A percentile compares a stretch with the other conserved stretches of the same genome.
Conservation (phyloP, 768 basidiomycete species). For the Hemileccinum rubropunctum region DNA sequence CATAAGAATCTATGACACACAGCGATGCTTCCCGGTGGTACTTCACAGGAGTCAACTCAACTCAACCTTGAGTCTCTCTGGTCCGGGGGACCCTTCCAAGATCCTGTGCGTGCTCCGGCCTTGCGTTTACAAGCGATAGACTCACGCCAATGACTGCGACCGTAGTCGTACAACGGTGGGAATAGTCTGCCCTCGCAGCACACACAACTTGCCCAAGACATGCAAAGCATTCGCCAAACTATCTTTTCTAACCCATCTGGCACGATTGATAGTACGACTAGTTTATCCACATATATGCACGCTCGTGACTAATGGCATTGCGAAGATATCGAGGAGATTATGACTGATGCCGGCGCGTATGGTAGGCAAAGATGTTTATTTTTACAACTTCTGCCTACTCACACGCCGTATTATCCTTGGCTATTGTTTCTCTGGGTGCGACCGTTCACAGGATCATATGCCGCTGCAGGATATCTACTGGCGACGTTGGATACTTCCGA, state of each 20-base stretch:
- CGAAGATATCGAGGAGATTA: slow-evolving; percentile 53
- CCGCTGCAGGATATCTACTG: slow-evolving; percentile 60
- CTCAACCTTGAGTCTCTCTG: slow-evolving; percentile 77
- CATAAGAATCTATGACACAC: background rate
- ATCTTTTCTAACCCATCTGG: slow-evolving; percentile 61
- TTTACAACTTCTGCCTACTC: background rate
- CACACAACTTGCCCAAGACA: slow-evolving; percentile 41
- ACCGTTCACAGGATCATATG: slow-evolving; percentile 56
- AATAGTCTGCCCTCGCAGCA: slow-evolving; percentile 52
- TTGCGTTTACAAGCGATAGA: background rate
- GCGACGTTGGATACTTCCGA: slow-evolving; percentile 44
- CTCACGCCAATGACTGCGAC: background rate
- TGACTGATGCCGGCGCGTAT: slow-evolving; percentile 56
- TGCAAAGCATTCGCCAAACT: slow-evolving; percentile 51
- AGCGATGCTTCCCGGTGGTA: slow-evolving; percentile 70
- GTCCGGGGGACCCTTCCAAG: slow-evolving; percentile 70
- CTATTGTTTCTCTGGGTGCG: background rate
- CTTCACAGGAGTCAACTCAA: slow-evolving; percentile 55
- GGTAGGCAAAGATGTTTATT: slow-evolving; percentile 37
- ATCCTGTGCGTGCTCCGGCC: slow-evolving; percentile 43
- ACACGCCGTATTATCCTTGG: background rate
- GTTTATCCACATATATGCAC: slow-evolving; percentile 1
- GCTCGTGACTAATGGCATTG: background rate
- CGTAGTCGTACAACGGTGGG: slow-evolving; percentile 63
- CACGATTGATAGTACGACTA: slow-evolving; percentile 48